Evolutionary conservation across 371 early-diverging fungal genomes (phyloP), one percentile per base, ranked within the genome.

Genomic region (Mucor velutinosus): DNA sequence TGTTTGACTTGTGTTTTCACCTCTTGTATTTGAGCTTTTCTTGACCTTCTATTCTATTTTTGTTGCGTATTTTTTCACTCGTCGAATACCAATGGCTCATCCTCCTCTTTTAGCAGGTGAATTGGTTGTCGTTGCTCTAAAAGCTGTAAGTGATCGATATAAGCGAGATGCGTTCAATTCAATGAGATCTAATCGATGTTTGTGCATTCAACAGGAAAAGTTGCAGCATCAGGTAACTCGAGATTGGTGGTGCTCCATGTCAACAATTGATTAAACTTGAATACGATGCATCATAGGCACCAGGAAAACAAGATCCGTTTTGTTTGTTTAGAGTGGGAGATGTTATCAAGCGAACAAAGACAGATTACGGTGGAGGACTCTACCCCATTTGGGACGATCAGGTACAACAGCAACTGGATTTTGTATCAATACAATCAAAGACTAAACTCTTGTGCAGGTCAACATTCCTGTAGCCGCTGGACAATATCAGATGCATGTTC

Each of bases 331-430:
- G 68, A 65, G 56, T 74, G 6, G 68, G 63, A 5, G 62, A 64
- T 10, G 23, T 60, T 4, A 61, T 62, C 7, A 71, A 74, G n/a
- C 47, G 67, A 45, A 74, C 71, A 29, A 67, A 68, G 58, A 59
- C 57, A 10, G 75, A 70, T 21, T 30, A 53, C 41, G 68, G 75
- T 33, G 75, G 75, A 21, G 75, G 75, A 7, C 55, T 59, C 6
- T 65, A 71, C 14, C 75, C 75, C 15, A 66, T 74, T 33, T 74
- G 75, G 75, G 75, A 74, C 62, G 75, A 71, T 57, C 75, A 74
- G 71, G 75, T 74, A 67, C n/a, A 15, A 29, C 11, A 11, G 39
- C 27, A 21, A 27, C 12, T 10, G 41, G 3, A 30, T 23, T 39
- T n/a, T 17, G 15, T 56, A 14, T 17, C 10, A 43, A 41, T 19